Percentiles rank a stretch among this genome's conserved stretches.
These are phyloP conservation scores for Sporobolomyces pararoseus DNA, from an alignment of 768 basidiomycete genomes.

Conservation along the genomic window DNA sequence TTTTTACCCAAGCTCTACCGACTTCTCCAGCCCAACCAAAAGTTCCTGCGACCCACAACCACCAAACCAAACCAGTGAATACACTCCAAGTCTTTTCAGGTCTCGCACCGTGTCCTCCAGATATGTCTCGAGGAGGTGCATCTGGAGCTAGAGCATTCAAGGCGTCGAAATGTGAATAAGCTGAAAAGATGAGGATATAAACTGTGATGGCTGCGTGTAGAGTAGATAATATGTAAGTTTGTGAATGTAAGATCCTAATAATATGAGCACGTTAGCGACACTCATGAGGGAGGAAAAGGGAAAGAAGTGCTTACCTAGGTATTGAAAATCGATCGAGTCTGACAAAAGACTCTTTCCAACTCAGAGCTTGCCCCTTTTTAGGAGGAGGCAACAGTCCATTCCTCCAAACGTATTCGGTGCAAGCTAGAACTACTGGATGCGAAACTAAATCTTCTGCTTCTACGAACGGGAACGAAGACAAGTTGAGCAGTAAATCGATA, in stretches of 20 bases:
- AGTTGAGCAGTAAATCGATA: conserved; percentile 38
- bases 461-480: conserved; percentile 37
- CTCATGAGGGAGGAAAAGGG: not conserved
- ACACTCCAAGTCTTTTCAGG: conserved; percentile 31
- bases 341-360: conserved; percentile 36
- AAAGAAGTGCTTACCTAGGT: conserved; percentile 23
- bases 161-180: conserved; percentile 39
- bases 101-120: not conserved
- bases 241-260: conserved; percentile 28
- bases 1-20: conserved; percentile 29
- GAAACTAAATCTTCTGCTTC: conserved; percentile 42
- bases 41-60: conserved; percentile 39
- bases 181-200: conserved; percentile 42
- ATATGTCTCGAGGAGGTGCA: not conserved
- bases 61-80: conserved; percentile 26
- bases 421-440: conserved; percentile 42
- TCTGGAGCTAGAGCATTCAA: conserved; percentile 40
- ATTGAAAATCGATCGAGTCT: conserved; percentile 40
- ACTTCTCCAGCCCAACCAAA: conserved; percentile 42
- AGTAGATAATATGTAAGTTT: conserved; percentile 38
- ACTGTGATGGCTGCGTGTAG: conserved; percentile 37
- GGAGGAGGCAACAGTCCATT: conserved; percentile 37
- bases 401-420: conserved; percentile 42
- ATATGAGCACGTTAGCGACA: too few species aligned
- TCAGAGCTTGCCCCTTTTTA: not conserved